Evolutionary conservation across 106 monocot species (phyloP), one percentile per base, ranked within the genome.

Genomic region (Iris macrosiphon): DNA sequence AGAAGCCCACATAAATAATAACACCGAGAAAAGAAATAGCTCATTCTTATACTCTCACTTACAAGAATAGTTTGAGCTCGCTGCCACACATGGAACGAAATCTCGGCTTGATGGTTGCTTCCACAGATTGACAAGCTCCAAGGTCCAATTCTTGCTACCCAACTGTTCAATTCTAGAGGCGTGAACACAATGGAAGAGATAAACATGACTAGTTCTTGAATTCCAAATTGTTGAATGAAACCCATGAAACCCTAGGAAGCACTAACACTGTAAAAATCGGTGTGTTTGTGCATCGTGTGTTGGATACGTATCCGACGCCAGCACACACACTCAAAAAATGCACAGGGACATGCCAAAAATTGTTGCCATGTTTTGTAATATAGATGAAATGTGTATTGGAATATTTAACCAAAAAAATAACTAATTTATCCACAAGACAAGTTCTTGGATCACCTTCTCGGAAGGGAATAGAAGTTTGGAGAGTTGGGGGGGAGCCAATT

Each of bases 121-220:
- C 88, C 94, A 94, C 13, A 88, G 71, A 55, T 79, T 81, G 31
- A 78, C 68, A 25, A 68, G 62, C n/a, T 57, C 81, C 28, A 49
- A 38, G 3, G 15, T 15, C 37, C 48, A 61, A 21, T 56, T 55
- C 42, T 31, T 51, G 40, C 49, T 69, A 38, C 53, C 72, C 74
- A 80, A 68, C 78, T 88, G 77, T 75, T 55, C 70, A 72, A 55
- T 26, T 72, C 75, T 68, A 81, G 55, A 84, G 32, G 35, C 66
- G 64, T 76, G 61, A 82, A 68, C 49, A 64, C 55, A 68, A 55
- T 35, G 62, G 63, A 80, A 66, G 38, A 58, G 40, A 58, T 42
- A 13, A 58, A 58, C 57, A 58, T 34, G 37, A 52, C 31, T 35
- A 58, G 7, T 40, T 40, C 40, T 40, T 41, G 23, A 41, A 40